Evolutionary conservation across 73 alveolate genomes (phyloP), one percentile per base, ranked within the genome.

Genomic region (Uronychia binucleata): DNA sequence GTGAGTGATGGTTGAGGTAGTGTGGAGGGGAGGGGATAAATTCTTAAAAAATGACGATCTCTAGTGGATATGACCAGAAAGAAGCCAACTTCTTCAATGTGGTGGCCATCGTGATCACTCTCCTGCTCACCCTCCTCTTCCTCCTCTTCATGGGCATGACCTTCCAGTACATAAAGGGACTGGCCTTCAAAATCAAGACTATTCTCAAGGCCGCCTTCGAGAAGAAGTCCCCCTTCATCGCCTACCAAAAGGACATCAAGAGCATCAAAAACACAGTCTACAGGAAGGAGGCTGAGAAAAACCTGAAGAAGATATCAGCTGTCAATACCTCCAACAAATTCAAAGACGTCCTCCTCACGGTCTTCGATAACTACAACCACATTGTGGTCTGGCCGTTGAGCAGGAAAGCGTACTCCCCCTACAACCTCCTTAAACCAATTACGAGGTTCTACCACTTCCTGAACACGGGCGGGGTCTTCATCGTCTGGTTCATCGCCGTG

Each of bases 191-290:
- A 13, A 78, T 78, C 30, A 78, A 78, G 32, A 78, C 84, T 8
- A 78, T 78, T 34, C 33, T 78, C 19, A 78, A 33, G 75, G 84
- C 84, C 1, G 84, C 84, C 35, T 78, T 78, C 33, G 84, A 78
- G 32, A 25, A 35, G 32, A 78, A 78, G 28, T 78, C 84, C 29
- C 84, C 84, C 28, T 78, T 78, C 35, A 30, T 78, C 26, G 84
- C 84, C 29, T 33, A 30, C 75, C 8, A 31, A 33, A 29, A 30
- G 30, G 84, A 78, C 35, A 78, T 78, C 0, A 78, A 78, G 26
- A 31, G 27, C 5, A 78, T 78, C 31, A 35, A 58, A 1, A 35
- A 78, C 35, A 78, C 84, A 31, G 35, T 30, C 25, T 29, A 30
- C 0, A 31, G 75, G 59, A 34, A 78, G 59, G 84, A 78, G 33